Evolutionary conservation across 2,329 filamentous ascomycete species (phyloP), one percentile per base, ranked within the genome.

Genomic region (Colletotrichum ledebouriae): DNA sequence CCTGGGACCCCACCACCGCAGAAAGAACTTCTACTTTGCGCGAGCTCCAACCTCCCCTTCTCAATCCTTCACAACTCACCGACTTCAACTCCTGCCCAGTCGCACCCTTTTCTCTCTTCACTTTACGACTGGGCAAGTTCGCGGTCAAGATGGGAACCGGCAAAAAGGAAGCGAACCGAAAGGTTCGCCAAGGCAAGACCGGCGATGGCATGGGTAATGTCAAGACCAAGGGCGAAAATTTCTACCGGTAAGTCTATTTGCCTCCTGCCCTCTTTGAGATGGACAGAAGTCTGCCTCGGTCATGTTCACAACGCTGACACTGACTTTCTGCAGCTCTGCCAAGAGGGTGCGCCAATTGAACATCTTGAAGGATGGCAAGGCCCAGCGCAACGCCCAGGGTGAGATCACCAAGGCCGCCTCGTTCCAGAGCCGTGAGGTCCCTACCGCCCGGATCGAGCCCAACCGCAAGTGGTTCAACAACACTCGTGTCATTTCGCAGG

Each of bases 391-490:
- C 77, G 90, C 92, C 56, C 83, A 87, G 12, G 96, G 96, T 75
- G 90, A 95, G 75, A 92, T 99, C 77, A 92, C 91, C 63, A 90
- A 96, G 81, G 90, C 94, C 72, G 94, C 94, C 56, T 86, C 89
- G 15, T 97, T 89, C 81, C 94, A 98, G 82, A 94, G 91, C 69
- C 86, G 89, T 76, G 94, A 97, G 41, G 82, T 90, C 22, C 94
- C 95, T 53, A 89, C 87, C 68, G 96, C 95, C 73, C 89, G 94
- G 72, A 92, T 98, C 76, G 95, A 98, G 84, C 96, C 96, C 57
- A 97, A 98, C 82, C 88, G 96, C 76, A 97, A 97, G 82, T 99
- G 96, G 96, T 99, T 99, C 82, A 93, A 91, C 75, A 98, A 98
- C 80, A 97, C 95, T 39, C 86, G 96, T 72, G 87, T 89, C 59